phyloP scores from a whole-genome alignment of 352 stramenopile species.

The Phytophthora ohioensis region DNA sequence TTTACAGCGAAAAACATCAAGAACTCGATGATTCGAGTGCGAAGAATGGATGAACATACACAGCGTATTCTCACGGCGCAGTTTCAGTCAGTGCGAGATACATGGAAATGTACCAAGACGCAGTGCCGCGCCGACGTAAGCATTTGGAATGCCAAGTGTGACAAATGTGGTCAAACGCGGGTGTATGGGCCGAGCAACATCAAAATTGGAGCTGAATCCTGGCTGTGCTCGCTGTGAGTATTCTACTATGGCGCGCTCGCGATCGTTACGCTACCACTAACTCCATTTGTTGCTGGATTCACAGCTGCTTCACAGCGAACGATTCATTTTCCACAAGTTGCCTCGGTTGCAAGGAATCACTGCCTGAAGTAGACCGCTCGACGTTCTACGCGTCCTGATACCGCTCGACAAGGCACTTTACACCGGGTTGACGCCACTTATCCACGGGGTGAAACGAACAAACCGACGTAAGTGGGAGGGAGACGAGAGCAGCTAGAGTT shows the following conservation, averaged over 20 bases:
- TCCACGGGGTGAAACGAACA: background rate
- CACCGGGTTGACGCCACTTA: background rate
- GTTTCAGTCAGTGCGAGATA: slow-evolving; percentile 52
- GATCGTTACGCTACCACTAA: background rate
- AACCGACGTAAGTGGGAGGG: background rate
- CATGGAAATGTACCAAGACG: slow-evolving; percentile 57
- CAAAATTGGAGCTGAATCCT: slow-evolving; percentile 53
- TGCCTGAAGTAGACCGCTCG: slow-evolving; percentile 49
- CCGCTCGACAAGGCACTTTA: background rate
- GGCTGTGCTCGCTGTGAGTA: slow-evolving; percentile 78
- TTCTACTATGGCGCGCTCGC: background rate
- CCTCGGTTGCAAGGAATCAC: slow-evolving; percentile 47
- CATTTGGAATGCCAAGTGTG: slow-evolving; percentile 67
- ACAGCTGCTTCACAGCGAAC: slow-evolving; percentile 66
- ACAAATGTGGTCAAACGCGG: slow-evolving; percentile 55
- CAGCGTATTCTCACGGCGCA: slow-evolving; percentile 57
- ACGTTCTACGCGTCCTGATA: slow-evolving; percentile 41
- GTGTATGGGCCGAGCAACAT: slow-evolving; percentile 61
- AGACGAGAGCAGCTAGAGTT: slow-evolving; percentile 20
- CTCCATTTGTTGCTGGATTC: slow-evolving; percentile 15
- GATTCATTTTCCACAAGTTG: slow-evolving; percentile 46
- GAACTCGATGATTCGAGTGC: slow-evolving; percentile 64
- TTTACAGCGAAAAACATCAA: slow-evolving; percentile 63
- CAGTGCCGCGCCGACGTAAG: slow-evolving; percentile 66
- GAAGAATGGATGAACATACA: slow-evolving; percentile 52